A percentile compares a stretch with the other conserved stretches of the same genome.
These are phyloP conservation scores for Vigna reflexopilosa DNA, from an alignment of 306 rosid genomes.

Conservation along the genomic window DNA sequence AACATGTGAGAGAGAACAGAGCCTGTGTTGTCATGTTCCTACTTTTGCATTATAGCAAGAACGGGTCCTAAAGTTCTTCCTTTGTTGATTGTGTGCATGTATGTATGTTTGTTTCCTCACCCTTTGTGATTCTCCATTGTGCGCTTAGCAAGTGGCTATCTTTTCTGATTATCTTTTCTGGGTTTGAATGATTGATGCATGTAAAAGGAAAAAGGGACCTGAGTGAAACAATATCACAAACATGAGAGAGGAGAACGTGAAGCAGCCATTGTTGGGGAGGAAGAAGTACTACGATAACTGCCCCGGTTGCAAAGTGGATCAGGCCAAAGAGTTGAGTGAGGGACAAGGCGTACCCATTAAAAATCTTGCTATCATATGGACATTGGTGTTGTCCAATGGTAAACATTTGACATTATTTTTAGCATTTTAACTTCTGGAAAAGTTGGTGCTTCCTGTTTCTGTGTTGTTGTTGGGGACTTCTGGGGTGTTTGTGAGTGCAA, in stretches of 20 bases:
- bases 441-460: not conserved
- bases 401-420: not conserved
- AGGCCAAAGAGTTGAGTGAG: not conserved
- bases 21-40: not conserved
- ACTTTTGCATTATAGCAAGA: not conserved
- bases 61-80: not conserved
- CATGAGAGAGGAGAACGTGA: not conserved
- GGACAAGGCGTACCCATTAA: constrained; percentile 50
- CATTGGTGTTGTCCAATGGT: constrained; percentile 58
- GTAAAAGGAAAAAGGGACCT: not conserved
- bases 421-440: not conserved
- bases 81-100: not conserved
- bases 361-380: constrained; percentile 53
- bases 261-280: not conserved
- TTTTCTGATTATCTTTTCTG: not conserved
- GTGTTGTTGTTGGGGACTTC: not conserved
- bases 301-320: not conserved
- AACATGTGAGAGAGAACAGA: not conserved
- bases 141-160: not conserved
- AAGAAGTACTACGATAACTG: not conserved
- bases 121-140: not conserved
- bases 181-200: not conserved
- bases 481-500: not conserved
- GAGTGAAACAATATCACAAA: constrained; percentile 1
- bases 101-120: not conserved